Conservation (phyloP, 2,329 filamentous ascomycete species). For the Venturia asperata region DNA sequence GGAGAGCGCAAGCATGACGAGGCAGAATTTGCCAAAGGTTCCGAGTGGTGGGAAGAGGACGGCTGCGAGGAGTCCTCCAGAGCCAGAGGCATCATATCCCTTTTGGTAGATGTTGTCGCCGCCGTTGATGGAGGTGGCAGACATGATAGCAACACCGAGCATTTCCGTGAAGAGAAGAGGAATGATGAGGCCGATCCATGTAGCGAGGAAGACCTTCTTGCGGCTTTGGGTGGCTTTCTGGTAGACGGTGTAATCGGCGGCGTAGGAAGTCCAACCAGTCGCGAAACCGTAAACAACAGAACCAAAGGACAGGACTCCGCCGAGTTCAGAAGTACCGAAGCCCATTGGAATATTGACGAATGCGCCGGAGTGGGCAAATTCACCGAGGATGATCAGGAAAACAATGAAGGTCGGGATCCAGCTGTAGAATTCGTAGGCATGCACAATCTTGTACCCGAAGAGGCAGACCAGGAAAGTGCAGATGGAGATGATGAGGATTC, state of each 20-base stretch:
- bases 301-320: slow-evolving; percentile 57
- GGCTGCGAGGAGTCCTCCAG: slow-evolving; percentile 60
- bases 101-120: slow-evolving; percentile 48
- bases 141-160: slow-evolving; percentile 63
- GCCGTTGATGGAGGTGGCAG: slow-evolving; percentile 51
- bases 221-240: slow-evolving; percentile 57
- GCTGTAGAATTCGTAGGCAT: slow-evolving; percentile 66
- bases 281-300: slow-evolving; percentile 61
- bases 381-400: slow-evolving; percentile 63
- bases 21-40: slow-evolving; percentile 64
- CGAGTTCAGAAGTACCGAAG: slow-evolving; percentile 52
- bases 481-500: slow-evolving; percentile 65
- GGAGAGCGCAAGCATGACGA: slow-evolving; percentile 57
- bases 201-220: slow-evolving; percentile 59
- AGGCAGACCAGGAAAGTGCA: slow-evolving; percentile 63
- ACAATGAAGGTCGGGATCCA: slow-evolving; percentile 69
- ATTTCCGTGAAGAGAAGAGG: slow-evolving; percentile 68
- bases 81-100: slow-evolving; percentile 51
- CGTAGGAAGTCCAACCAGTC: slow-evolving; percentile 67
- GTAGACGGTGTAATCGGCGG: slow-evolving; percentile 75
- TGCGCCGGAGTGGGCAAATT: slow-evolving; percentile 59
- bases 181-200: slow-evolving; percentile 61
- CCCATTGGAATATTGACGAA: slow-evolving; percentile 57
- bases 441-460: slow-evolving; percentile 69
- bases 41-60: slow-evolving; percentile 58